Evolutionary conservation across 192 early-diverging fungal species (phyloP), one percentile per base, ranked within the genome.

Genomic region (Allomyces arbusculus): DNA sequence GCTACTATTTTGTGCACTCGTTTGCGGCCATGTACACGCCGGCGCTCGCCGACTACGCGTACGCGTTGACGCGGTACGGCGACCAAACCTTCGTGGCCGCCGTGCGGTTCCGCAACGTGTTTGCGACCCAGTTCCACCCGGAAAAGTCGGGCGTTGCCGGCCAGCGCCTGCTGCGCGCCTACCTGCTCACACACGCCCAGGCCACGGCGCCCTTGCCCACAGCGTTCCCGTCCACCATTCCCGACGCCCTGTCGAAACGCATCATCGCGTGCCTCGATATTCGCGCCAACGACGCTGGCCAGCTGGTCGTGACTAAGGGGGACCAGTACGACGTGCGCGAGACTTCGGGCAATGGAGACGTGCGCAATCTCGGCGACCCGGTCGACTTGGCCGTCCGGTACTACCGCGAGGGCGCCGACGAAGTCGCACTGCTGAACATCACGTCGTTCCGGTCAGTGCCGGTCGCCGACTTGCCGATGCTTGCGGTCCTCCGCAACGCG

Each of bases 281-380:
- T 9, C 86, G 97, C 23, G 82, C 91, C 26, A 99, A 99, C 74
- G 97, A 99, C 74, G 74, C 80, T 61, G 97, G 97, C 33, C 95
- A 99, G 74, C 74, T 99, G 33, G 97, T 99, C 8, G 97, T 99
- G 1, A 99, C 97, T 23, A 99, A 99, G 74, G 97, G 97, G 26
- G 95, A 99, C 75, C 94, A 97, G 71, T 97, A 99, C 79, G 97
- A 97, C 70, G 95, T 99, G 1, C 83, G 95, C 16, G 95, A 97
- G 69, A 73, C 76, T 9, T 70, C 63, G 43, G 80, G 74, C 24
- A 62, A 63, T 3, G 79, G 82, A 19, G 77, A 88, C 23, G 92
- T 99, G 22, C 84, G 97, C 1, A 99, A 99, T 71, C 74, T 99
- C 33, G 97, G 97, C 20, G 95, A 95, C 66, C 97, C 97, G 10